Conservation (phyloP, 768 basidiomycete species). For the Mycena amicta region DNA sequence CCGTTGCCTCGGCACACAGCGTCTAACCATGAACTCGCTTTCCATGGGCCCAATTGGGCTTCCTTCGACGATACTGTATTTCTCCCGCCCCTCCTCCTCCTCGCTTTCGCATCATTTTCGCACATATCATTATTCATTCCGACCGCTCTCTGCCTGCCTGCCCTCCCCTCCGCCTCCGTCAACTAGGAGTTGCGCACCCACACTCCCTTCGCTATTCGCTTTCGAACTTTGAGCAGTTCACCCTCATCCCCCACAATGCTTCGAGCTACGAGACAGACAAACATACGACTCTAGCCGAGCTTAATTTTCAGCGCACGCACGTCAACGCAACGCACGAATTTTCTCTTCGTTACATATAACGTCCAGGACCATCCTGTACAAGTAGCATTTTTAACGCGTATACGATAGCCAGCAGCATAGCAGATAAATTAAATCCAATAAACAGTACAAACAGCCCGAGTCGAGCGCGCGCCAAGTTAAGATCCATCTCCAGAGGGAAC, state of each 20-base stretch:
- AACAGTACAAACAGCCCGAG: neutral
- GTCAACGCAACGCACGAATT: neutral
- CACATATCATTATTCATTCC: conserved; percentile 28
- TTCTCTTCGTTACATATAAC: neutral
- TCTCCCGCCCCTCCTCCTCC: conserved; percentile 5
- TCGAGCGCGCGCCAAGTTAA: neutral
- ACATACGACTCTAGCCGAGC: conserved; percentile 19
- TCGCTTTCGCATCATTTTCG: conserved; percentile 7
- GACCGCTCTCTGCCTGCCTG: conserved; percentile 2
- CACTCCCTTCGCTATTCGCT: conserved; percentile 20
- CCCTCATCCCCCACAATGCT: conserved; percentile 13
- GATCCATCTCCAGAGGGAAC: neutral
- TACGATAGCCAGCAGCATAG: conserved; percentile 1
- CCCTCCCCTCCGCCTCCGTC: conserved; percentile 6
- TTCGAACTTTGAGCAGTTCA: conserved; percentile 14
- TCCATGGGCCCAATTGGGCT: conserved; percentile 10
- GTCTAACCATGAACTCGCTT: conserved; percentile 19
- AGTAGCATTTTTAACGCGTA: neutral
- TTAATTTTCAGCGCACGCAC: conserved; percentile 15
- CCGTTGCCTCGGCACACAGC: conserved; percentile 31
- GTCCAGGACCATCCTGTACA: conserved; percentile 3
- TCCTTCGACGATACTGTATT: too few relatives aligned
- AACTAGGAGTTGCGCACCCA: conserved; percentile 11
- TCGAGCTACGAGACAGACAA: conserved; percentile 15
- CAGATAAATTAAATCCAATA: conserved; percentile 1